Evolutionary conservation across 1,284 basidiomycete species (phyloP).

Genomic region (Meripilus lineatus): DNA sequence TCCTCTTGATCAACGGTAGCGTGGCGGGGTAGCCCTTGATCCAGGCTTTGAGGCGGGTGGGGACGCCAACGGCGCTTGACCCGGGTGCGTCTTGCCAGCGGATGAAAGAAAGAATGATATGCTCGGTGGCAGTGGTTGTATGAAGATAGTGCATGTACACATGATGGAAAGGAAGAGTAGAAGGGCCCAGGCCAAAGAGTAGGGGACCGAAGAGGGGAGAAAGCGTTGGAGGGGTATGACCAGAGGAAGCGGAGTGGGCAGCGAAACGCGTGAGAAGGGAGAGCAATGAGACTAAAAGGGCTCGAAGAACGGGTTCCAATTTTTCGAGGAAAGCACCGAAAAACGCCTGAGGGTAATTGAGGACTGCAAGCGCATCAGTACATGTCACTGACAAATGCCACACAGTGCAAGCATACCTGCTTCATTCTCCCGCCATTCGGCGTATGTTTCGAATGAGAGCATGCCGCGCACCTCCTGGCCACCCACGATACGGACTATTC

Average conservation of each 20-base stretch:
- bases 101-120: constrained; percentile 81
- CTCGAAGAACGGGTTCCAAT: constrained; percentile 50
- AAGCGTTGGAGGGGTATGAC: constrained; percentile 79
- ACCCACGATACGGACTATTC: constrained; percentile 62
- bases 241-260: constrained; percentile 74
- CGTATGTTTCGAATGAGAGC: constrained; percentile 75
- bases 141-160: constrained; percentile 80
- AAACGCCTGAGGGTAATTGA: constrained; percentile 63
- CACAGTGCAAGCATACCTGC: constrained; percentile 47
- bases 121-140: constrained; percentile 81
- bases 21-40: constrained; percentile 79
- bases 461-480: constrained; percentile 68
- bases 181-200: constrained; percentile 72
- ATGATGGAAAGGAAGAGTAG: constrained; percentile 63
- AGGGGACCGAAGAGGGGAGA: constrained; percentile 87
- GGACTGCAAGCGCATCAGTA: constrained; percentile 34
- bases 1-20: constrained; percentile 41
- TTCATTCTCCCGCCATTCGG: constrained; percentile 74
- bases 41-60: constrained; percentile 79
- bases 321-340: constrained; percentile 57
- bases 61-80: constrained; percentile 53
- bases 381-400: constrained; percentile 12
- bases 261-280: constrained; percentile 74
- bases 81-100: constrained; percentile 64
- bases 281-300: constrained; percentile 64